phyloP scores from a whole-genome alignment of 176 grass and related monocot genomes.

The Elymus sibiricus region DNA sequence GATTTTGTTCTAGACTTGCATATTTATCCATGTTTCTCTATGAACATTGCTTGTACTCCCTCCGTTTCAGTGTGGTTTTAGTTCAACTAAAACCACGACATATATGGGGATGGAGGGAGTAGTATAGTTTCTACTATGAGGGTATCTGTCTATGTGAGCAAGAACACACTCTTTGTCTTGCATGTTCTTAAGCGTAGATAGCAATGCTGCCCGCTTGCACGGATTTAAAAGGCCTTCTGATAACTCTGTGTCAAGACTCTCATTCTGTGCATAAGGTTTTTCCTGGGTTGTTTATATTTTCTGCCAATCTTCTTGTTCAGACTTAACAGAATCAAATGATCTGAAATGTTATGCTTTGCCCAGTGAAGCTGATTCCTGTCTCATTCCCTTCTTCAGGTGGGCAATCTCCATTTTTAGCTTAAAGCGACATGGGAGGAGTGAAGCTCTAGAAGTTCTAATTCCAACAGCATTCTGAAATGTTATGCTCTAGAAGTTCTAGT shows the following conservation, averaged over 20 bases:
- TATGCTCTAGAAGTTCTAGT: too few species aligned
- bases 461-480: too few species aligned
- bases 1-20: neutral
- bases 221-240: neutral
- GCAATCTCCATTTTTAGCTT: slow-evolving; percentile 8
- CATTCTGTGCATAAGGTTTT: neutral
- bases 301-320: neutral
- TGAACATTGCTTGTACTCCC: too few species aligned
- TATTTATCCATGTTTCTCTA: neutral
- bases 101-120: neutral
- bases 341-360: neutral
- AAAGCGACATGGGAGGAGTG: neutral
- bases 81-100: too few species aligned
- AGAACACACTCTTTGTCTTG: neutral
- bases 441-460: neutral
- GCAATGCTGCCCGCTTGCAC: neutral
- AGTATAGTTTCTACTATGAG: neutral
- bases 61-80: too few species aligned
- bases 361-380: neutral
- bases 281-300: neutral
- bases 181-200: neutral
- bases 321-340: neutral
- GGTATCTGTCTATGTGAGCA: neutral
- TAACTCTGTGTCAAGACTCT: neutral
- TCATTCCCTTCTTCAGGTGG: slow-evolving; percentile 7